Conservation (phyloP, 768 basidiomycete species). For the Lyophyllum semitale region DNA sequence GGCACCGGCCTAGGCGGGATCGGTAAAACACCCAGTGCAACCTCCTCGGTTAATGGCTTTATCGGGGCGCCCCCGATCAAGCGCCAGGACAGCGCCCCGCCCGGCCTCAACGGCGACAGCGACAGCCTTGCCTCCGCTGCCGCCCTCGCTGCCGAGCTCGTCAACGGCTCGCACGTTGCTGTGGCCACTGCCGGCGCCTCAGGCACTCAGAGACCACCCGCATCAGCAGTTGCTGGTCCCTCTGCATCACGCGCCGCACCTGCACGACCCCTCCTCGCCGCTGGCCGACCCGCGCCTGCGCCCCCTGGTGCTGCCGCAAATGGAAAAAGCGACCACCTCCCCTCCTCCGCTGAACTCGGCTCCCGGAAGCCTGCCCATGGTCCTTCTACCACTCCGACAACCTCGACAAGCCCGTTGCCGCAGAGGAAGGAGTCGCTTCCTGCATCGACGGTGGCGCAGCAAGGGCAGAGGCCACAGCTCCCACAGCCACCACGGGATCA, state of each 20-base stretch:
- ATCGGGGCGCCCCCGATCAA: conserved; percentile 23
- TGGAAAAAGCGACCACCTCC: conserved; percentile 50
- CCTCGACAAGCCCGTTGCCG: conserved; percentile 35
- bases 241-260: conserved; percentile 70
- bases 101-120: conserved; percentile 41
- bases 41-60: conserved; percentile 24
- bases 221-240: conserved; percentile 12
- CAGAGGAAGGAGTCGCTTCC: conserved; percentile 53
- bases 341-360: conserved; percentile 66
- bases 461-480: conserved; percentile 28
- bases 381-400: conserved; percentile 32
- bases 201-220: conserved; percentile 6
- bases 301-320: conserved; percentile 31
- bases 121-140: conserved; percentile 48
- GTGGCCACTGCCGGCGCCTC: conserved; percentile 22
- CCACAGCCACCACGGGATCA: conserved; percentile 27
- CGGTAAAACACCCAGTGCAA: conserved; percentile 36
- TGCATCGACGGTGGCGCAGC: conserved; percentile 18
- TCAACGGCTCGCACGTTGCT: conserved; percentile 52
- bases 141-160: conserved; percentile 62
- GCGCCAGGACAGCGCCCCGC: conserved; percentile 44
- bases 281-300: conserved; percentile 55
- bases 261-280: conserved; percentile 63
- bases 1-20: conserved; percentile 90
- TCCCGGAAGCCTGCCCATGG: conserved; percentile 64